Evolutionary conservation across 2,329 filamentous ascomycete species (phyloP).

Genomic region (Lecanosticta acicola): DNA sequence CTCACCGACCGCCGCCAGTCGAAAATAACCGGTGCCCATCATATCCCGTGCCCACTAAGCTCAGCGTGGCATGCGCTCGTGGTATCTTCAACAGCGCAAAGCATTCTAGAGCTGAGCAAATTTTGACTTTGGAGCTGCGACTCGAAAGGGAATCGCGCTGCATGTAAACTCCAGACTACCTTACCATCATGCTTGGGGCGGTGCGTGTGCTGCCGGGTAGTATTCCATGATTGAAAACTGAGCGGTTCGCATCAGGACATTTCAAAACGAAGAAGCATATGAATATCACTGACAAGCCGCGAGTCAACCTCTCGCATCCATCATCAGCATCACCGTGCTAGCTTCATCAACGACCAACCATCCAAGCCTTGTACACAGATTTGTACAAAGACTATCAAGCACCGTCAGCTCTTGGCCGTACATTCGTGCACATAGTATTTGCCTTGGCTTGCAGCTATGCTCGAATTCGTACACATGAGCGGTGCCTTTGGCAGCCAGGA

Average conservation of each 20-base stretch:
- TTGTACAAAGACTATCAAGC: no score
- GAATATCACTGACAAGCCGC: no score
- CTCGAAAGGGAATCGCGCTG: not conserved
- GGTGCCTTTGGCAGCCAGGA: constrained; percentile 10
- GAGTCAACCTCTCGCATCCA: no score
- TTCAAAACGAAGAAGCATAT: not conserved
- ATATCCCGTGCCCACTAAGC: no score
- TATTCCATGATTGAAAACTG: constrained; percentile 1
- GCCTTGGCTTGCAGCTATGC: constrained; percentile 1
- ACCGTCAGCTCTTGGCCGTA: no score
- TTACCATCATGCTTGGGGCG: not conserved
- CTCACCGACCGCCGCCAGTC: not conserved
- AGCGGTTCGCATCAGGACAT: not conserved
- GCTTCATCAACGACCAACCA: no score
- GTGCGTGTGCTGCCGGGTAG: not conserved
- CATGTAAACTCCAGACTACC: not conserved
- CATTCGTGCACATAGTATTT: not conserved
- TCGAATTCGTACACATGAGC: constrained; percentile 9
- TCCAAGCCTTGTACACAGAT: no score
- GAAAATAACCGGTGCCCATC: not conserved
- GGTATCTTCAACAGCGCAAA: no score
- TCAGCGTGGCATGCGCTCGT: no score
- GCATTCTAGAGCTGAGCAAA: no score
- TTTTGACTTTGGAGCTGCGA: constrained; percentile 1
- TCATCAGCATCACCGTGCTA: not conserved